Percentiles rank a stretch among this genome's conserved stretches.
Evolutionary conservation across 345 rosid genomes (phyloP).

Genomic region (Camelina hispida): DNA sequence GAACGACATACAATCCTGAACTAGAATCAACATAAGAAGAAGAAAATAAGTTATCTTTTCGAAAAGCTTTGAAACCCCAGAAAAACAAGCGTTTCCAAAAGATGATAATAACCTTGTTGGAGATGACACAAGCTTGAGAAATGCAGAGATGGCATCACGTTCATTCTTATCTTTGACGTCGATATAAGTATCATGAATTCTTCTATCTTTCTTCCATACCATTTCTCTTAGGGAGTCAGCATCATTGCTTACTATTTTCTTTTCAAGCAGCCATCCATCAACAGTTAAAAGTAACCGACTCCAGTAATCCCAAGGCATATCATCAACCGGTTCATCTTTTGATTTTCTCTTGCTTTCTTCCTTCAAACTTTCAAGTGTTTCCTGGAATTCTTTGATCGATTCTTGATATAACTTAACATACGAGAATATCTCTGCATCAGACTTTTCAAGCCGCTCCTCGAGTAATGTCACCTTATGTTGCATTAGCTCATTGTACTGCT

Average conservation of each 20-base stretch:
- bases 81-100: conserved; percentile 20
- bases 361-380: conserved; percentile 73
- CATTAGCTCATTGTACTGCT: conserved; percentile 79
- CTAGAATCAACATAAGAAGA: conserved; percentile 62
- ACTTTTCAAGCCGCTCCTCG: conserved; percentile 81
- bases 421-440: conserved; percentile 85
- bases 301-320: conserved; percentile 94
- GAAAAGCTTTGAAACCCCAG: not conserved
- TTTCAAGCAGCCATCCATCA: conserved; percentile 97
- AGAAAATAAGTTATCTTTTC: conserved; percentile 40
- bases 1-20: conserved; percentile 81
- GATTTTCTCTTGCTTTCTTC: conserved; percentile 77
- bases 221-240: conserved; percentile 77
- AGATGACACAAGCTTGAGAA: conserved; percentile 66
- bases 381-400: conserved; percentile 84
- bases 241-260: conserved; percentile 66
- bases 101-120: conserved; percentile 58
- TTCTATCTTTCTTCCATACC: conserved; percentile 82
- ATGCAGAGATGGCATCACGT: conserved; percentile 60
- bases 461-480: conserved; percentile 81
- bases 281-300: conserved; percentile 75
- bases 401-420: conserved; percentile 81
- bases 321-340: conserved; percentile 67
- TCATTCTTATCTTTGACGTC: conserved; percentile 72
- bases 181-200: conserved; percentile 62